These are phyloP conservation scores for Austroboletus niveus DNA, from an alignment of 1,284 basidiomycete species.

Conservation along the genomic window DNA sequence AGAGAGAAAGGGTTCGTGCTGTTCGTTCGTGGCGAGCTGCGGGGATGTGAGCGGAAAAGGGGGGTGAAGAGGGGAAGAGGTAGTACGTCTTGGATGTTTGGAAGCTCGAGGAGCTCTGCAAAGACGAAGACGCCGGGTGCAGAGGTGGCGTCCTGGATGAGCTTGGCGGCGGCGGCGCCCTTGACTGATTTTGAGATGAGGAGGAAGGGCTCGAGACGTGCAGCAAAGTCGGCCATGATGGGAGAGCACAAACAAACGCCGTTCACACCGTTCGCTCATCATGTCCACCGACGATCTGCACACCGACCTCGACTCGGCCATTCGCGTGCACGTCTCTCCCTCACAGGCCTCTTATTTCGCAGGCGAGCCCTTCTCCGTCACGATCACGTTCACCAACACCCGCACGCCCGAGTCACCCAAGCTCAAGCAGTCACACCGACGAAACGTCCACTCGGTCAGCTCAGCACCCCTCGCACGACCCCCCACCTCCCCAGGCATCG, in stretches of 20 bases:
- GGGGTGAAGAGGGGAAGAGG: constrained; percentile 13
- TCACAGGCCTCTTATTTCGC: constrained; percentile 90
- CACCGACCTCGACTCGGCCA: constrained; percentile 41
- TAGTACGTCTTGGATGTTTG: constrained; percentile 78
- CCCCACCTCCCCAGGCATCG: constrained; percentile 73
- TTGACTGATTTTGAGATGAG: constrained; percentile 88
- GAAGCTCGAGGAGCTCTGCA: constrained; percentile 78
- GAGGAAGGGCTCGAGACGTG: constrained; percentile 83
- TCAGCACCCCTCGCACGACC: constrained; percentile 72
- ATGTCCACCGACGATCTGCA: constrained; percentile 24
- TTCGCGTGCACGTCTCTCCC: constrained; percentile 71
- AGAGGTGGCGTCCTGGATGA: constrained; percentile 82
- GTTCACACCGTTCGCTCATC: background rate
- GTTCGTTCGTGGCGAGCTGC: constrained; percentile 65
- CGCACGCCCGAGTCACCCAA: constrained; percentile 49
- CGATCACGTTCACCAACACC: constrained; percentile 86
- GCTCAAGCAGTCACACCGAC: constrained; percentile 51
- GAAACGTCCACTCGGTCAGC: constrained; percentile 71
- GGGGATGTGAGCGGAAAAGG: constrained; percentile 1
- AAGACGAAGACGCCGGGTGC: constrained; percentile 91
- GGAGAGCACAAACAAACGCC: too few species aligned
- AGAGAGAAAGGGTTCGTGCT: constrained; percentile 55
- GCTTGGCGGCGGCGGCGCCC: constrained; percentile 88
- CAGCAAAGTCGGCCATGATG: constrained; percentile 45
- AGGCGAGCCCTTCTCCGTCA: constrained; percentile 83